Evolutionary conservation across 768 basidiomycete genomes (phyloP), one percentile per base, ranked within the genome.

Genomic region (Collybia mongolica): DNA sequence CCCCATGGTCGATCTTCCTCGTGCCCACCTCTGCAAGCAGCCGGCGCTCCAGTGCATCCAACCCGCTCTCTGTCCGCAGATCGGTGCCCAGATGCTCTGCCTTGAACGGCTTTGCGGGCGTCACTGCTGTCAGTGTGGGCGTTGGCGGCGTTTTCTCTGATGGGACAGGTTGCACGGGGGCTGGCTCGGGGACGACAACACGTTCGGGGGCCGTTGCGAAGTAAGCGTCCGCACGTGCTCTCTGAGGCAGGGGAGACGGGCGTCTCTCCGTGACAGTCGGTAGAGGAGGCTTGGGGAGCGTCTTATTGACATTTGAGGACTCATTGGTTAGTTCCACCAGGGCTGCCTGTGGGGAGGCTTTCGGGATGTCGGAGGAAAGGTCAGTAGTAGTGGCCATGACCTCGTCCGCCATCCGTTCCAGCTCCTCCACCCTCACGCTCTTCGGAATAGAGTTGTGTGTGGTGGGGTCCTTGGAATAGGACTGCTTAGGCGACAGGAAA

Each of bases 21-120:
- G 88, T 90, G 22, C 89, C 89, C 6, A 91, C 88, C 58, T 90
- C 82, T 0, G 80, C 82, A 0, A 86, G 65, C 3, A 92, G 68
- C 45, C 82, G 72, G 42, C 80, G 72, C 60, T 92, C 89, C 6
- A 92, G 68, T 2, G 83, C 88, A 54, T 92, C 88, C 2, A 92
- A 67, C 7, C 88, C 88, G 44, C 73, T 82, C 56, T 80, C 81
- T 48, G 58, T 54, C 37, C 37, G 28, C 15, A 49, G 22, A 24
- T 53, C 51, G 48, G 19, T 26, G 20, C 14, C 40, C 41, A 37
- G 54, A 50, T 36, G 47, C 46, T 43, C 54, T 54, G 28, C 19
- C 14, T 24, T 50, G 8, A 54, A 52, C 5, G 57, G 58, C 23
- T 62, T 69, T 5, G 65, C 65, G n/a, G 71, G 72, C 8, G 65